Evolutionary conservation across 2,329 filamentous ascomycete genomes (phyloP), one percentile per base, ranked within the genome.

Genomic region (Fusarium globosum): DNA sequence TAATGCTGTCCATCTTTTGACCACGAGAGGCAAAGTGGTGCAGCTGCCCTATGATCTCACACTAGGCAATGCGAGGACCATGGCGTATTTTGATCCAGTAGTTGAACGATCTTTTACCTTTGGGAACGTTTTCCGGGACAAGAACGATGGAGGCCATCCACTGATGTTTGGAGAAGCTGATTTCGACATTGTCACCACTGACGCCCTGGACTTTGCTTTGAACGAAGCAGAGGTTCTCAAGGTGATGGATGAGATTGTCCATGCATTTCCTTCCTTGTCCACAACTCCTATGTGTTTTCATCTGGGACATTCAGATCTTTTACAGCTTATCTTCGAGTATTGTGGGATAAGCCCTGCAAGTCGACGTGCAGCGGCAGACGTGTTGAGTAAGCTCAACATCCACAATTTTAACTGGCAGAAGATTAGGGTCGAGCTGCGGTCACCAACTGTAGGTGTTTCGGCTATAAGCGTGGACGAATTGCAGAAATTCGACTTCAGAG

Each of bases 11-110:
- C 92, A 94, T 69, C 83, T 98, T 20, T 86, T 99, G 33, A 94
- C 97, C 80, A 87, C 91, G 4, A 93, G 92, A 69, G 96, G 96
- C 6, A 96, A 93, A n/a, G 86, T 98, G 4, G 86, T 98, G 13
- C 96, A 99, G 80, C 84, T 99, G n/a, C 96, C 96, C 0, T 98
- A 94, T 77, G 96, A 99, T 81, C 85, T 98, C 28, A 97, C 95
- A 4, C 87, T 98, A 72, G 95, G 96, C 4, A 92, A 97, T 80
- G 96, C 96, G 30, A 90, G 96, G 61, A 90, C 92, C 65, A 89
- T 99, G 59, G 95, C 96, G 10, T 92, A 93, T 52, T 86, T 79
- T n/a, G 86, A 88, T 18, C 85, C 90, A 0, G 86, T 90, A 2
- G 83, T 94, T 10, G 90, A 94, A 74, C 93, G 94, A 73, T 94